Evolutionary conservation across 176 grass and related monocot genomes (phyloP), one percentile per base, ranked within the genome.

Genomic region (Phoenix roebelenii): DNA sequence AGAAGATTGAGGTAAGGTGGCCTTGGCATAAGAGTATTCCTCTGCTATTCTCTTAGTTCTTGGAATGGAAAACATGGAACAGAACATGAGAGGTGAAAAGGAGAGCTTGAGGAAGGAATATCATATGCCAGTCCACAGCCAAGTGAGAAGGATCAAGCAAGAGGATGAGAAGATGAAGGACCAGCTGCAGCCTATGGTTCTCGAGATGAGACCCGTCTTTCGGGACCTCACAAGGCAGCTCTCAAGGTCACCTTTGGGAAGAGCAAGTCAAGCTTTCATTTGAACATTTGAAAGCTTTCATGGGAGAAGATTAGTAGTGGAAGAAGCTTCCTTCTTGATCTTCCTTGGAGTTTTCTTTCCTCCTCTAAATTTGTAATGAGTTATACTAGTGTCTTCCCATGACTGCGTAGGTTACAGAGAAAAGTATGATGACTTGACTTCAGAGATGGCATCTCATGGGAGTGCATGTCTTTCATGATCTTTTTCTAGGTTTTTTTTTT

Each of bases 101-200:
- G 74, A 17, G 22, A 52, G 35, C 35, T 44, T 18, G 1, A 57
- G 15, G 2, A 64, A 51, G 17, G 70, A 48, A 5, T 51, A 10
- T 3, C 17, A 24, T 9, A 17, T 20, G n/a, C 67, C 75, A 61
- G 59, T 82, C 67, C 84, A 83, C 72, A 88, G 85, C 76, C 85
- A 76, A 70, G 80, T 88, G 50, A 51, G 76, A 64, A 72, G 69
- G 76, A 88, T 88, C 68, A 88, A 88, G 73, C 58, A 88, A 52
- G 85, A 88, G 23, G 64, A 65, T 57, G 76, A 80, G 59, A 80
- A 66, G 76, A 77, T 73, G 3, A 73, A 66, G 56, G 64, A 76
- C 61, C 72, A 72, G 72, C 72, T 73, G 32, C 76, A 76, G 22
- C 76, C 71, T 24, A 5, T 14, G 50, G 59, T 50, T 55, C 55